phyloP scores from a whole-genome alignment of 78 protist genomes.

The Salpingoeca rosetta region DNA sequence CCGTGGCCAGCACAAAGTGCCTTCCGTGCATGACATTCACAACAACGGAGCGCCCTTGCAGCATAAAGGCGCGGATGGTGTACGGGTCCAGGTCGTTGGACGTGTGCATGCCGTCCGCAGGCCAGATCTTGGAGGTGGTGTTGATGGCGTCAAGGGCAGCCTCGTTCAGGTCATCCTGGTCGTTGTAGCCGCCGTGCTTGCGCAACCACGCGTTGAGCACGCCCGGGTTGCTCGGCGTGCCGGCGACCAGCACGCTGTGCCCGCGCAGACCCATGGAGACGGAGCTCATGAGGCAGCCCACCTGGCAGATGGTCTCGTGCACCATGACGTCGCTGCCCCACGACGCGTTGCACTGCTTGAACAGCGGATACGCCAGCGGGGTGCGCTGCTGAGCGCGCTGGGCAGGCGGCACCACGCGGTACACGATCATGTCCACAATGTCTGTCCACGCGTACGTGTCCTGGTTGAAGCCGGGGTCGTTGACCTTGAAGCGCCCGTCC shows the following conservation, averaged over 20 bases:
- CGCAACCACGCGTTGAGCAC: slow-evolving; percentile 9
- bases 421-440: neutral
- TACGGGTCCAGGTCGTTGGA: neutral
- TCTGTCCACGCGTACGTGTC: neutral
- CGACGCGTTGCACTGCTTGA: slow-evolving; percentile 6
- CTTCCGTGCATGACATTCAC: neutral
- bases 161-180: neutral
- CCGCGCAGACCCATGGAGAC: slow-evolving; percentile 15
- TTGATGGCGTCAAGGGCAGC: neutral
- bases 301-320: slow-evolving; percentile 3
- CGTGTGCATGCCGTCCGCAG: slow-evolving; percentile 2
- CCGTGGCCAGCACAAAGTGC: neutral
- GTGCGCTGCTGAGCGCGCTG: neutral
- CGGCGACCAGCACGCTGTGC: neutral
- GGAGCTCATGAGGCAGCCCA: slow-evolving; percentile 15
- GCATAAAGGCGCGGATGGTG: neutral
- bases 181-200: neutral
- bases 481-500: neutral
- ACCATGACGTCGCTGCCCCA: neutral
- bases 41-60: neutral
- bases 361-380: slow-evolving; percentile 4
- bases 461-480: neutral
- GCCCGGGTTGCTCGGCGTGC: neutral
- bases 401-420: neutral
- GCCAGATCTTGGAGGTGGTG: neutral